Evolutionary conservation across 805 yeast species (phyloP).

Genomic region (Nadsonia fulvescens): DNA sequence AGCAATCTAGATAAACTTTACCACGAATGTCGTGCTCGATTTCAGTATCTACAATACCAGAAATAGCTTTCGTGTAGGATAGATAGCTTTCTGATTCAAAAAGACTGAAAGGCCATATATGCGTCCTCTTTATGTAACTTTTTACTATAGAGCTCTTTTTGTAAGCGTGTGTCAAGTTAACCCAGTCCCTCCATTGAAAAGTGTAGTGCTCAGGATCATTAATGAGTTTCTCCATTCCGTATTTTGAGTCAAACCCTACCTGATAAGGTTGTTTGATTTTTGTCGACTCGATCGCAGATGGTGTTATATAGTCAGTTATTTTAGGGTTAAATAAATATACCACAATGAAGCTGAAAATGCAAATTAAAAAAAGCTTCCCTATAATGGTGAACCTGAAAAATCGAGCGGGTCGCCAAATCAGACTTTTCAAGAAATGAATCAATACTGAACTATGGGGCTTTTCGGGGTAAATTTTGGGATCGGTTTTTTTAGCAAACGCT

Average conservation of each 20-base stretch:
- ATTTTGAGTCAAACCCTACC: constrained; percentile 2
- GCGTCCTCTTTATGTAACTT: constrained; percentile 1
- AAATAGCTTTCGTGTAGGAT: neutral
- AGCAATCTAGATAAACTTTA: neutral
- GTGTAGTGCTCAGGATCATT: constrained; percentile 2
- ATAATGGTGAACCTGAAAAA: too few species aligned
- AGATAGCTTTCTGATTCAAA: constrained; percentile 1
- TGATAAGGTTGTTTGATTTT: too few species aligned
- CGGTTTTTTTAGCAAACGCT: too few species aligned
- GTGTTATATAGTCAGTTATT: too few species aligned
- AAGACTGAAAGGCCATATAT: neutral
- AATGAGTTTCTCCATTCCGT: constrained; percentile 1
- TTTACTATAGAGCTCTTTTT: neutral
- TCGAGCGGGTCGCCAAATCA: too few species aligned
- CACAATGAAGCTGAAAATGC: too few species aligned
- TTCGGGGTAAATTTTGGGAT: too few species aligned
- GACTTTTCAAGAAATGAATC: too few species aligned
- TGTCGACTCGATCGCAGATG: too few species aligned
- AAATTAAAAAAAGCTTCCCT: too few species aligned
- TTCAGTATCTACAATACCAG: neutral
- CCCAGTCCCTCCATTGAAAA: constrained; percentile 5
- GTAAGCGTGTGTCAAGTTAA: constrained; percentile 3
- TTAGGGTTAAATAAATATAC: too few species aligned
- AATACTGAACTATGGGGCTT: too few species aligned
- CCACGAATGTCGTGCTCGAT: neutral